Evolutionary conservation across 2,329 filamentous ascomycete species (phyloP).

Genomic region (Sordariomycetes sp.): DNA sequence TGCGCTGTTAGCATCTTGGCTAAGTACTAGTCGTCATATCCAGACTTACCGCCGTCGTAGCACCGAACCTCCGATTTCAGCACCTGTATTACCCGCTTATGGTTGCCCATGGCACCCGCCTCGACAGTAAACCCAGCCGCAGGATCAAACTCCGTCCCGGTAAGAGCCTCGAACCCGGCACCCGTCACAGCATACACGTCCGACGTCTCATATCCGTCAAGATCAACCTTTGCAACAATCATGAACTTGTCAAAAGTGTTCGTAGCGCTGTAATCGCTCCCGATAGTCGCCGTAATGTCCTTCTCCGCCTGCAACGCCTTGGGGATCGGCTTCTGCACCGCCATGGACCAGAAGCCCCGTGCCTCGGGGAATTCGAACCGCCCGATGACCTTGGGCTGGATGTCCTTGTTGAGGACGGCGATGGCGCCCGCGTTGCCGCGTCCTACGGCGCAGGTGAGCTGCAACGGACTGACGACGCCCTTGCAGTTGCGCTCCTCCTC

Average conservation of each 20-base stretch:
- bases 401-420: constrained; percentile 62
- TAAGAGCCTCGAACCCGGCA: constrained; percentile 59
- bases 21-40: neutral
- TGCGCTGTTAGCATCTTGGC: constrained; percentile 8
- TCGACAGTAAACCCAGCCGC: constrained; percentile 79
- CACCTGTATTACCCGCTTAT: constrained; percentile 75
- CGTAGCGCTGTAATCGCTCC: constrained; percentile 37
- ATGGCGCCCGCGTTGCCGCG: constrained; percentile 55
- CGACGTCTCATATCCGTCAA: constrained; percentile 61
- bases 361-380: constrained; percentile 61
- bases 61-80: constrained; percentile 76
- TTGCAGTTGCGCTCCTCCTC: constrained; percentile 28
- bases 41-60: constrained; percentile 69
- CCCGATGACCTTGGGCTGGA: constrained; percentile 60
- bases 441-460: constrained; percentile 48
- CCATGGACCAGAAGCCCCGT: constrained; percentile 70
- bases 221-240: constrained; percentile 62
- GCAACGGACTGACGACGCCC: constrained; percentile 30
- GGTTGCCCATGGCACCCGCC: constrained; percentile 68
- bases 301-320: constrained; percentile 35
- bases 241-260: constrained; percentile 65
- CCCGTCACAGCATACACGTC: constrained; percentile 66
- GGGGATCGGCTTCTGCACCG: constrained; percentile 51
- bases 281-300: constrained; percentile 32
- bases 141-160: constrained; percentile 81